phyloP scores from a whole-genome alignment of 1,139 yeast genomes.

The Pichia sp. region DNA sequence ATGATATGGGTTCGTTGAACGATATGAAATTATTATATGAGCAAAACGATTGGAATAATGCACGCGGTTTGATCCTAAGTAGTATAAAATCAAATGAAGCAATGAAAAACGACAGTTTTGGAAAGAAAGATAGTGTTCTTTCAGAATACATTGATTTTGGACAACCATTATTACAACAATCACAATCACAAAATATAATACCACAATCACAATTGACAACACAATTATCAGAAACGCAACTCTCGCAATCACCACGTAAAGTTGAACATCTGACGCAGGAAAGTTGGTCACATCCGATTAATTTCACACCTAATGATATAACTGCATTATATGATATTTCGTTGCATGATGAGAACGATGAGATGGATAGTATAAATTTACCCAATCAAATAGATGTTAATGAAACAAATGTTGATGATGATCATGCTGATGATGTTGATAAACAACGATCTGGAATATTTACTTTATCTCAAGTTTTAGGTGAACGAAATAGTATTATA shows the following conservation, averaged over 20 bases:
- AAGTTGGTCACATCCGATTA: conserved; percentile 8
- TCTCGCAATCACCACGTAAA: neutral
- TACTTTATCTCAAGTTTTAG: conserved; percentile 12
- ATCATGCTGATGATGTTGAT: neutral
- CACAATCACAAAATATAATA: neutral
- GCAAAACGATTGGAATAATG: conserved; percentile 22
- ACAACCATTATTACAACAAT: neutral
- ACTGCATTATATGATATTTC: conserved; percentile 7
- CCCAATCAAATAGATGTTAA: neutral
- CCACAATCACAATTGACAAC: neutral
- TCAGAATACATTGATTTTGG: conserved; percentile 3
- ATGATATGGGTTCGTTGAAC: neutral
- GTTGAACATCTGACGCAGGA: conserved; percentile 2
- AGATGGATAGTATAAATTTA: neutral
- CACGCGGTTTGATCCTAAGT: conserved; percentile 1
- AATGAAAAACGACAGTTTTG: neutral
- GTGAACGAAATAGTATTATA: conserved; percentile 1
- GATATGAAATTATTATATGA: conserved; percentile 11
- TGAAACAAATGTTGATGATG: neutral
- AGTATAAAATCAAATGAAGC: conserved; percentile 1
- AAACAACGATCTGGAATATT: conserved; percentile 9
- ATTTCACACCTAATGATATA: conserved; percentile 3
- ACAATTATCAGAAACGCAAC: neutral
- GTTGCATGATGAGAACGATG: neutral
- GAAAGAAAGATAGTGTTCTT: neutral